phyloP scores from a whole-genome alignment of 495 filamentous ascomycete species.

The Viridothelium virens region DNA sequence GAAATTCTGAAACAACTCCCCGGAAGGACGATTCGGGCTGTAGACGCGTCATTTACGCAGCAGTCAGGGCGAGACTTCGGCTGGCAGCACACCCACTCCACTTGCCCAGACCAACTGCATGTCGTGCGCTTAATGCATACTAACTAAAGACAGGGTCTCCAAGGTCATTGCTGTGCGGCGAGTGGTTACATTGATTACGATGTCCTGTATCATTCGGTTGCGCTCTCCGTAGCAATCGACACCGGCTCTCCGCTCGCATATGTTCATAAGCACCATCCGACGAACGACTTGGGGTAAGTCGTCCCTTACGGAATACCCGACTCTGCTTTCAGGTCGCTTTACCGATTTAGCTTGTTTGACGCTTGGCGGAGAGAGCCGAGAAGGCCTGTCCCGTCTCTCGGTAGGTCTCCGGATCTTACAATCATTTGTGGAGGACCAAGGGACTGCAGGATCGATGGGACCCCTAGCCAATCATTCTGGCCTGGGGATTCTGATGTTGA shows the following conservation, averaged over 20 bases:
- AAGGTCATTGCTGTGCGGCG: no score
- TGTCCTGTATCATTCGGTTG: not conserved
- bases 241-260: not conserved
- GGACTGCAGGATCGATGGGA: no score
- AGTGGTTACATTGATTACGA: no score
- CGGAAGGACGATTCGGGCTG: not conserved
- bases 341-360: not conserved
- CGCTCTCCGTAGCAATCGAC: not conserved
- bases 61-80: not conserved
- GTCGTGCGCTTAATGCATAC: not conserved
- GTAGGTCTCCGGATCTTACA: no score
- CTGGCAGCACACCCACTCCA: not conserved
- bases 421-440: no score
- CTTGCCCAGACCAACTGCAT: not conserved
- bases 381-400: no score
- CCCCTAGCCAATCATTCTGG: no score
- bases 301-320: no score
- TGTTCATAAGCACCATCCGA: not conserved
- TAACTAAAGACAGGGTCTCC: no score
- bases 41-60: not conserved
- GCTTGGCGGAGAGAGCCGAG: not conserved
- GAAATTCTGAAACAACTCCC: not conserved
- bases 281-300: no score
- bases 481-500: no score
- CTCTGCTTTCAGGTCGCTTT: no score